phyloP scores from a whole-genome alignment of 2,329 filamentous ascomycete genomes.

The Chaetomium sp. region DNA sequence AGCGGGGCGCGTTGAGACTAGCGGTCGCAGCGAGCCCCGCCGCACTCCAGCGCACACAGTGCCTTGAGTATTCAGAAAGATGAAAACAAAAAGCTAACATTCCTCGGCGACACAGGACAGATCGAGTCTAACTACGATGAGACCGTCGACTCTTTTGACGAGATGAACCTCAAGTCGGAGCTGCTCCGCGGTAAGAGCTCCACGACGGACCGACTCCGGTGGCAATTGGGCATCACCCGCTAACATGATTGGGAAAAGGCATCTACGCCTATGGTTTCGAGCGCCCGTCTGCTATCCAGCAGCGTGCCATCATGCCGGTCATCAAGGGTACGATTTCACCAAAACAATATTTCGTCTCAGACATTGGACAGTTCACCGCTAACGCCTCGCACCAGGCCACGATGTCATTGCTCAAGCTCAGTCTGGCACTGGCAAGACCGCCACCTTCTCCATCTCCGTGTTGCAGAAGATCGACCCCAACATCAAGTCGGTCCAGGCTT shows the following conservation, averaged over 20 bases:
- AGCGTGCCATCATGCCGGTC: constrained; percentile 99
- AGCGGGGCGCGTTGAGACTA: background rate
- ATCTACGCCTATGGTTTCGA: constrained; percentile 99
- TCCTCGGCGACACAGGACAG: constrained; percentile 58
- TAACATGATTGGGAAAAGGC: constrained; percentile 41
- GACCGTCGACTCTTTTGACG: constrained; percentile 97
- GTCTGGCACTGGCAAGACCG: constrained; percentile 99
- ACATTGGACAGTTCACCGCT: constrained; percentile 8
- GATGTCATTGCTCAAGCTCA: constrained; percentile 99
- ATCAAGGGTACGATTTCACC: constrained; percentile 74
- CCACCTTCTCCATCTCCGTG: constrained; percentile 98
- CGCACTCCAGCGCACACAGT: background rate
- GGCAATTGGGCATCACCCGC: constrained; percentile 10
- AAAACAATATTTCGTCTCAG: background rate
- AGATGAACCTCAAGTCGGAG: constrained; percentile 95
- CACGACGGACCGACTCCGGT: constrained; percentile 13
- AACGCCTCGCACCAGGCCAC: constrained; percentile 53
- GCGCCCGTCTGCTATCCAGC: constrained; percentile 98
- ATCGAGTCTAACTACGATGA: constrained; percentile 99
- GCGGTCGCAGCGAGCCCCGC: constrained; percentile 10
- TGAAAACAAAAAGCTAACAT: constrained; percentile 16
- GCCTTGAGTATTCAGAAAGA: background rate
- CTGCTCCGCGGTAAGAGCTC: constrained; percentile 74
- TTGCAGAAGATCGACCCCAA: constrained; percentile 97
- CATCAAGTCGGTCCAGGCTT: constrained; percentile 94